phyloP scores from a whole-genome alignment of 1,284 basidiomycete genomes.

The Microstroma glucosiphilum region DNA sequence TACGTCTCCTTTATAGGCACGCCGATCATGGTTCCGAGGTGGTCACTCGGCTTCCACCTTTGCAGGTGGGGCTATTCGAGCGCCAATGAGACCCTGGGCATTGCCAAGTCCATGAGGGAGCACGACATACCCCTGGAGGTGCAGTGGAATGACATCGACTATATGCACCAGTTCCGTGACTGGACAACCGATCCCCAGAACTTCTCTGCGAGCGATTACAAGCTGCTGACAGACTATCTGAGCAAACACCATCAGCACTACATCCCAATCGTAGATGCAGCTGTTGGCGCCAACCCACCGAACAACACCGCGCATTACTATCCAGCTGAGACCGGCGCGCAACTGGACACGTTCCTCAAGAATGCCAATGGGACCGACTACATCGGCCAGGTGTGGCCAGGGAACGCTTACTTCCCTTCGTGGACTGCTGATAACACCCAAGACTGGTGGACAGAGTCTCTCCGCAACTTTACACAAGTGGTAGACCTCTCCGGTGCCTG shows the following conservation, averaged over 20 bases:
- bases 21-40: constrained; percentile 26
- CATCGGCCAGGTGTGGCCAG: constrained; percentile 53
- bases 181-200: constrained; percentile 65
- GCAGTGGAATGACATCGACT: constrained; percentile 73
- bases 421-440: constrained; percentile 26
- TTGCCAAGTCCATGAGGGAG: constrained; percentile 24
- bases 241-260: constrained; percentile 53
- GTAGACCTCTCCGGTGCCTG: constrained; percentile 33
- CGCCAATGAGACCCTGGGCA: constrained; percentile 22
- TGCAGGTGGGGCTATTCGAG: constrained; percentile 36
- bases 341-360: constrained; percentile 35
- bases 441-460: constrained; percentile 31
- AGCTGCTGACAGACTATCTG: constrained; percentile 61
- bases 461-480: constrained; percentile 28
- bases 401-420: constrained; percentile 14
- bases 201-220: constrained; percentile 61
- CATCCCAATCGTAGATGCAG: constrained; percentile 52
- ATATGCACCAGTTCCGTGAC: constrained; percentile 60
- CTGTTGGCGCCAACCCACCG: constrained; percentile 46
- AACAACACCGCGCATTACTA: constrained; percentile 50
- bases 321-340: constrained; percentile 27
- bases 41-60: constrained; percentile 37
- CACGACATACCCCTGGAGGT: constrained; percentile 62
- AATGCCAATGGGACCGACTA: constrained; percentile 56
- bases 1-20: constrained; percentile 33